These are phyloP conservation scores for Nicotiana otophora DNA, from an alignment of 257 asterid genomes.

Conservation along the genomic window DNA sequence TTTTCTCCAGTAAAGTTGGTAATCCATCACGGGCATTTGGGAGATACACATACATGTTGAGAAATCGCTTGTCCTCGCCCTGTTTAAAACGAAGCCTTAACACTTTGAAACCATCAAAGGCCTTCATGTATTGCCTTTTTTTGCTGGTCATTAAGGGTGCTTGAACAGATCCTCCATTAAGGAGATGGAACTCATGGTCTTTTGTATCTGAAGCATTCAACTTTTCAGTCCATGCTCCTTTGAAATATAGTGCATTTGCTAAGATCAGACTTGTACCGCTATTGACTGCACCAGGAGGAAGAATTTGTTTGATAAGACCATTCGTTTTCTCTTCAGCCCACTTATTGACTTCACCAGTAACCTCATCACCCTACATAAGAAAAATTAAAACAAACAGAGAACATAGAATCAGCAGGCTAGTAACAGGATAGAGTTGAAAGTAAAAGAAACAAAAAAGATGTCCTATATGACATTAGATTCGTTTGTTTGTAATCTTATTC, in stretches of 20 bases:
- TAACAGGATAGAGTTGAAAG: background rate
- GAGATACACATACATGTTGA: slow-evolving; percentile 30
- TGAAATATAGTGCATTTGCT: slow-evolving; percentile 31
- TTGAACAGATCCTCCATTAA: slow-evolving; percentile 17
- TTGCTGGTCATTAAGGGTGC: slow-evolving; percentile 25
- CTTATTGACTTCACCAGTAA: slow-evolving; percentile 21
- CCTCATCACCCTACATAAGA: slow-evolving; percentile 16
- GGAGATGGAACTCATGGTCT: slow-evolving; percentile 20
- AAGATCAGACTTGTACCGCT: slow-evolving; percentile 16
- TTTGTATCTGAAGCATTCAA: slow-evolving; percentile 21
- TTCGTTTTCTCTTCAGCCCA: slow-evolving; percentile 29
- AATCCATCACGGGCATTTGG: slow-evolving; percentile 25
- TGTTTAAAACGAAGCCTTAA: slow-evolving; percentile 22
- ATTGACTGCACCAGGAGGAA: slow-evolving; percentile 16
- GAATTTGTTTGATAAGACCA: slow-evolving; percentile 30
- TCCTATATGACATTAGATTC: background rate
- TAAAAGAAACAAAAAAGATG: background rate
- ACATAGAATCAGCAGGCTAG: background rate
- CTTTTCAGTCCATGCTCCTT: slow-evolving; percentile 29
- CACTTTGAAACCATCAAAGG: slow-evolving; percentile 25
- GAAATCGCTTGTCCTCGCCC: slow-evolving; percentile 19
- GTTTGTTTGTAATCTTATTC: background rate
- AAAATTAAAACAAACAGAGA: no score
- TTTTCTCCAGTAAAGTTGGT: slow-evolving; percentile 17
- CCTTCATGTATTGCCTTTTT: slow-evolving; percentile 12